Conservation (phyloP, 441 rosid species). For the Corymbia calophylla region DNA sequence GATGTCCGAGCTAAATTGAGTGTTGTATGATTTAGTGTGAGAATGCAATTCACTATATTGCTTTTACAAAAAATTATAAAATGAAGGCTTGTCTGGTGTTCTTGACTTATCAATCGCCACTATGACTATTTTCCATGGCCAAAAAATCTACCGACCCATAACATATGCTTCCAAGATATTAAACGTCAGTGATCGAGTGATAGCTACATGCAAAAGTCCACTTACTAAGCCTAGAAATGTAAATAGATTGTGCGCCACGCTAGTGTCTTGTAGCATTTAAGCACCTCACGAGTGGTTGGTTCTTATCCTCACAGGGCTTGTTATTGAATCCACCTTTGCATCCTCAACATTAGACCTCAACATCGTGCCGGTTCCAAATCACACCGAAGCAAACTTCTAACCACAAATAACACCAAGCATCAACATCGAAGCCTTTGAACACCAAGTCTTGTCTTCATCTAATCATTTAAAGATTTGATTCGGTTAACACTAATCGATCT, state of each 20-base stretch:
- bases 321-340: not conserved
- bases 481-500: not conserved
- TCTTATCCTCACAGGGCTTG: not conserved
- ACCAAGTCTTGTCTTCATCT: not conserved
- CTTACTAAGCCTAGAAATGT: not conserved
- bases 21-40: rapidly evolving
- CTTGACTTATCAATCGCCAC: rapidly evolving
- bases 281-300: not conserved
- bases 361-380: not conserved
- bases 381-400: not conserved
- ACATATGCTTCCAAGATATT: not conserved
- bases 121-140: not conserved
- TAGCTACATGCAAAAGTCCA: not conserved
- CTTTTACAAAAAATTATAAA: too few relatives aligned
- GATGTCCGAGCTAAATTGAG: rapidly evolving
- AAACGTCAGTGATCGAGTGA: not conserved
- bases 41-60: rapidly evolving
- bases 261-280: not conserved
- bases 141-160: not conserved
- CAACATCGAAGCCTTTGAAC: not conserved
- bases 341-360: not conserved
- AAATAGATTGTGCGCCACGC: not conserved
- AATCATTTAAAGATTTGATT: not conserved
- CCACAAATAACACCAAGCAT: not conserved
- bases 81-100: not conserved